Evolutionary conservation across 768 basidiomycete species (phyloP), one percentile per base, ranked within the genome.

Genomic region (Rhizopogon vinicolor): DNA sequence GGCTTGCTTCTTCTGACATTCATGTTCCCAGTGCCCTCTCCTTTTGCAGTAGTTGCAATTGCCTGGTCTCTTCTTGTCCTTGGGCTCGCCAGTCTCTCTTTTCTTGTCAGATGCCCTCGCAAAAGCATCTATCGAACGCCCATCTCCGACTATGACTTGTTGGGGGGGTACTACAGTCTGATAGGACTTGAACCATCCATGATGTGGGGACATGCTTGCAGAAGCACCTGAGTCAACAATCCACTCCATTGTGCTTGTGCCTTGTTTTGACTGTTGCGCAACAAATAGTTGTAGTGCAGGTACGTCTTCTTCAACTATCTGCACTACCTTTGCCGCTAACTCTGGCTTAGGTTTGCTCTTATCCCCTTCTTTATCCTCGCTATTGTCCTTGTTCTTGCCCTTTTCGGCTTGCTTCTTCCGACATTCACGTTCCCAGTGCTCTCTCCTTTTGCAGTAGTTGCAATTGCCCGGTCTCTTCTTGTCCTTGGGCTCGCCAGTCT

Each of bases 211-310:
- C 53, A 58, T 58, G 8, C 28, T 35, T 2, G 42, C 44, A 4
- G 52, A 57, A 5, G 52, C 28, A 2, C 51, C 52, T 0, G 51
- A 53, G 40, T 57, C 51, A 1, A 57, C 29, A 9, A 57, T 49
- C 56, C 52, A 57, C 3, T 53, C 22, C 3, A 12, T 12, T 4
- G 29, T 5, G 7, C 7, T 5, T 4, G 3, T 1, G 5, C 4
- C 1, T 5, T 7, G 2, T 12, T 25, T 43, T 2, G 22, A 22
- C 3, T 12, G 22, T 7, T 51, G 19, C n/a, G 42, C 57, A 1
- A 58, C 31, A 16, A 58, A 58, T 7, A 57, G 29, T 25, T 42
- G 22, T 40, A 40, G 39, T 5, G 45, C 19, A 14, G 22, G 13
- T 43, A 2, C 0, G 22, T 43, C 42, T 2, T 43, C 13, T 14